Conservation (phyloP, 176 grass and related monocot genomes). For the Areca catechu region DNA sequence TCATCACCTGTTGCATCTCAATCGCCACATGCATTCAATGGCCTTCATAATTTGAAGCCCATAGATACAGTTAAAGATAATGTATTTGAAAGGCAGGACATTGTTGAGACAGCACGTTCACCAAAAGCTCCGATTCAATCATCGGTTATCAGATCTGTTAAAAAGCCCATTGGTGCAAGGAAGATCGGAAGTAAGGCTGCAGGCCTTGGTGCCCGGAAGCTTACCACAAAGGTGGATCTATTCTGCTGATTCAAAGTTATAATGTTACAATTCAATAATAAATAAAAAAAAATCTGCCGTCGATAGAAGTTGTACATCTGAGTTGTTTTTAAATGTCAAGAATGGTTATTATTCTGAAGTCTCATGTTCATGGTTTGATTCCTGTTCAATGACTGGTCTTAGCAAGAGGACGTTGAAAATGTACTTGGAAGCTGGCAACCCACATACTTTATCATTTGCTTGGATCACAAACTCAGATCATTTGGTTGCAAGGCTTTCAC, state of each 20-base stretch:
- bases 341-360: no score
- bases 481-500: no score
- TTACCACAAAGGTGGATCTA: conserved; percentile 67
- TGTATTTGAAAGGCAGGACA: conserved; percentile 33
- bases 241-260: not conserved
- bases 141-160: conserved; percentile 31
- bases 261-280: no score
- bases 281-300: no score
- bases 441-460: no score
- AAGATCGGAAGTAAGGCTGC: conserved; percentile 72
- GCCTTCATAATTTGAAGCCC: conserved; percentile 53
- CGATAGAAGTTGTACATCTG: no score
- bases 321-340: no score
- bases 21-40: conserved; percentile 17
- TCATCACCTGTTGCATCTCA: conserved; percentile 50
- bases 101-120: conserved; percentile 41
- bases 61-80: conserved; percentile 38
- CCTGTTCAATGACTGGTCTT: no score
- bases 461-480: no score
- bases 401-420: no score
- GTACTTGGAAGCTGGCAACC: no score
- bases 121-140: conserved; percentile 65
- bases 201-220: conserved; percentile 86
- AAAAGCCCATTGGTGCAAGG: conserved; percentile 47
- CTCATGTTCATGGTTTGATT: no score